Evolutionary conservation across 108 stramenopile species (phyloP).

Genomic region (Licmophora abbreviata): DNA sequence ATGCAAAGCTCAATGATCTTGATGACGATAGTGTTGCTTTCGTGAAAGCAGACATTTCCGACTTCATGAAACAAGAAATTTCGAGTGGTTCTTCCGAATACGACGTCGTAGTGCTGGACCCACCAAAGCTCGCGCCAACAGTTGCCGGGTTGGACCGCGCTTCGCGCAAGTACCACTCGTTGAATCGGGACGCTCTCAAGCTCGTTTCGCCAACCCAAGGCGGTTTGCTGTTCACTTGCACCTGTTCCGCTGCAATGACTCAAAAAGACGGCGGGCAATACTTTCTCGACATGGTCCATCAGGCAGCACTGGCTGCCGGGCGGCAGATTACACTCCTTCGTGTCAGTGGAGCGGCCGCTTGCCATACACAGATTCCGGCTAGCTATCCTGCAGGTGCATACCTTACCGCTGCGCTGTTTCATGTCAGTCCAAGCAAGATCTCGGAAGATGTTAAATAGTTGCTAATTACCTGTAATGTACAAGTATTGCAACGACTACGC

Average conservation of each 20-base stretch:
- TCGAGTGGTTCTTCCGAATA: conserved; percentile 26
- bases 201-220: conserved; percentile 51
- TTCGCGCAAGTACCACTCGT: conserved; percentile 74
- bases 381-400: conserved; percentile 72
- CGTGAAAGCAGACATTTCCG: conserved; percentile 68
- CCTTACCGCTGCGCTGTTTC: conserved; percentile 71
- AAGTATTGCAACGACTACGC: too few species aligned
- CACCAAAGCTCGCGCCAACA: conserved; percentile 91
- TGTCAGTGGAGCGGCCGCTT: conserved; percentile 69
- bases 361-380: conserved; percentile 73
- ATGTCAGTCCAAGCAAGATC: conserved; percentile 8
- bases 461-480: too few species aligned
- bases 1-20: conserved; percentile 74
- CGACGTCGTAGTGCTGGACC: conserved; percentile 87
- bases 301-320: conserved; percentile 56
- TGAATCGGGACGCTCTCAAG: conserved; percentile 88
- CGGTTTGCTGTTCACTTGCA: conserved; percentile 88
- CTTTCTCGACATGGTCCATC: conserved; percentile 66
- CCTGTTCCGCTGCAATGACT: conserved; percentile 92
- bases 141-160: conserved; percentile 55
- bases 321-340: conserved; percentile 55
- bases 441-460: too few species aligned
- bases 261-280: conserved; percentile 79
- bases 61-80: conserved; percentile 60
- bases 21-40: conserved; percentile 35